Evolutionary conservation across 345 rosid species (phyloP), one percentile per base, ranked within the genome.

Genomic region (Anacardium occidentale): DNA sequence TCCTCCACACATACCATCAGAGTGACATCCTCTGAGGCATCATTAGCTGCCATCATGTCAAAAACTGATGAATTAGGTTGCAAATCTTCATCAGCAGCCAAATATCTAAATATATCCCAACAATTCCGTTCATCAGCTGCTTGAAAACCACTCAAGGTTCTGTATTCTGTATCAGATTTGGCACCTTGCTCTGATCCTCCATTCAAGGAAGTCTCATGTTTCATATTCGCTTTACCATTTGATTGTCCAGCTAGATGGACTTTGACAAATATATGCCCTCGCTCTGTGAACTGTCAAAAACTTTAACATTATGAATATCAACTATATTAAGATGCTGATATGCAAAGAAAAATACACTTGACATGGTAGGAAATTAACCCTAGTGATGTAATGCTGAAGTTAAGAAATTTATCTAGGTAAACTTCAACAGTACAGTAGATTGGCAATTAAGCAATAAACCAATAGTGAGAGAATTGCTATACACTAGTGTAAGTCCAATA

Each of bases 211-310:
- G 74, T n/a, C 75, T 77, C 84, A 62, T 78, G 71, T 44, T 84
- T 87, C 5, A 75, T 29, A 59, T 79, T 85, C 63, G 57, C 56
- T 44, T 68, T 72, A 26, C 76, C 81, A 85, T 82, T 86, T 64
- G 80, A 50, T 67, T 80, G 82, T 68, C 91, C 97, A 26, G 83
- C 89, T 10, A 93, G 80, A 76, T 92, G 96, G 70, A 96, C 98
- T 83, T 88, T 87, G 22, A 96, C 93, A 72, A 96, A 89, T 82
- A 91, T 85, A 75, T 96, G 99, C 12, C 99, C 99, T 79, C 82
- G 84, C 74, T 93, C 97, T 10, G 99, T 96, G 77, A 96, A 96
- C 99, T 96, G 87, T 59, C 74, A 79, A 72, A 37, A 76, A 34
- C 59, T 5, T 68, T 3, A 52, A 55, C 67, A 32, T 40, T 52